phyloP scores from a whole-genome alignment of 495 filamentous ascomycete species.

The Talaromyces stipitatus region DNA sequence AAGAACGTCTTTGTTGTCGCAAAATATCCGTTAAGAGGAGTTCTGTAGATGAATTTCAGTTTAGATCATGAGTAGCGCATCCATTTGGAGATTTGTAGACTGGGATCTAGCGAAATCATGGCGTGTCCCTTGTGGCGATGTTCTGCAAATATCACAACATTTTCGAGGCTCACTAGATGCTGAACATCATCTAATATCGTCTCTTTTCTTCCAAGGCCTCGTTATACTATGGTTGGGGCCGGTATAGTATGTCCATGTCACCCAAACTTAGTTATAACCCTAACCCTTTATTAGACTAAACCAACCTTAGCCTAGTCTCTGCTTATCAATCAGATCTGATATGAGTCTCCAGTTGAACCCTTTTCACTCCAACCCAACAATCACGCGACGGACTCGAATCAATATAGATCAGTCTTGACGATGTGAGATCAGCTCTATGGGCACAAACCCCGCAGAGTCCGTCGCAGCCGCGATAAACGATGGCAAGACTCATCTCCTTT shows the following conservation, averaged over 20 bases:
- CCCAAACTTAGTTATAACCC: background rate
- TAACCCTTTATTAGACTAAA: background rate
- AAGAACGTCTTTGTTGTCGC: background rate
- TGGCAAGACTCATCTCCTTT: conserved; percentile 66
- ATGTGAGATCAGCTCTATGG: background rate
- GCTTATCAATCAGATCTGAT: background rate
- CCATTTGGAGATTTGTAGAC: too few species aligned
- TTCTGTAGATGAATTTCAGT: too few species aligned
- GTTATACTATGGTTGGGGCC: too few species aligned
- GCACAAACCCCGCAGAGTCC: background rate
- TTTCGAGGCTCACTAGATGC: too few species aligned
- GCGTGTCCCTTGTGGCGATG: too few species aligned
- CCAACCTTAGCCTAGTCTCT: background rate
- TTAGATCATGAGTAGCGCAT: too few species aligned
- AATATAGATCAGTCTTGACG: background rate
- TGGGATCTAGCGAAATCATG: too few species aligned
- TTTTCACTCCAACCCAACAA: background rate
- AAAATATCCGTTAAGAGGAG: background rate
- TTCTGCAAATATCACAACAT: too few species aligned
- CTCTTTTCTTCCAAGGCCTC: too few species aligned
- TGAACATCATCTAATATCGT: too few species aligned
- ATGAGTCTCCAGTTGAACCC: background rate
- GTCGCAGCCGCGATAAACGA: conserved; percentile 32
- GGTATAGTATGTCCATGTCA: too few species aligned
- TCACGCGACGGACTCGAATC: background rate